Evolutionary conservation across 192 early-diverging fungal species (phyloP).

Genomic region (Linnemannia exigua): DNA sequence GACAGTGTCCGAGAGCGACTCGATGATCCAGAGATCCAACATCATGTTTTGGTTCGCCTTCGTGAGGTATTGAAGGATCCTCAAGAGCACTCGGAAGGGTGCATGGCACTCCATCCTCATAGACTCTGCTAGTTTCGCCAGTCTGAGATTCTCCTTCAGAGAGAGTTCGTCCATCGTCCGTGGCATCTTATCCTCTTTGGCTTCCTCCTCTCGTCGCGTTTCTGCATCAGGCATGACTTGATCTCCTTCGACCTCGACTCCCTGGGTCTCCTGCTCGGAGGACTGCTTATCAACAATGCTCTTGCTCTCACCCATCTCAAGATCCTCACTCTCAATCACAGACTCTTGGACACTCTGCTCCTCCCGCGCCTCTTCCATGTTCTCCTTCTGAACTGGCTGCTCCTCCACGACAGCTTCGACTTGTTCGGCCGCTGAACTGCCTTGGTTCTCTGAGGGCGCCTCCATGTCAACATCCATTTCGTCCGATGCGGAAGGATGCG

Average conservation of each 20-base stretch:
- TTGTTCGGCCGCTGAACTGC: neutral
- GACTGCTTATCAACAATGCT: neutral
- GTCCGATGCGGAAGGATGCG: neutral
- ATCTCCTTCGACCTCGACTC: neutral
- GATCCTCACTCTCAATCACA: neutral
- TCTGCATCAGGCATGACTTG: neutral
- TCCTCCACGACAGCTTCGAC: neutral
- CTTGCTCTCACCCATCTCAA: neutral
- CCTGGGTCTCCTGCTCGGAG: neutral
- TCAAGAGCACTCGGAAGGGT: conserved; percentile 38
- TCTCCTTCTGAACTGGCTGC: neutral
- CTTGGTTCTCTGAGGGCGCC: neutral
- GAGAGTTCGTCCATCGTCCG: neutral
- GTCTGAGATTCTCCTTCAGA: neutral
- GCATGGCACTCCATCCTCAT: conserved; percentile 31
- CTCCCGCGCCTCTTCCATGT: neutral
- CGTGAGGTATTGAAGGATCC: conserved; percentile 42
- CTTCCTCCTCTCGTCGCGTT: neutral
- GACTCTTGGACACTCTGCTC: neutral
- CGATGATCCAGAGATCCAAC: conserved; percentile 49
- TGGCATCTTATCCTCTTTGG: neutral
- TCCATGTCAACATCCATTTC: neutral
- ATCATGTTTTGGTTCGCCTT: conserved; percentile 31
- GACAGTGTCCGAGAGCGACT: conserved; percentile 37
- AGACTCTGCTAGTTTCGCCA: conserved; percentile 39